Evolutionary conservation across 768 basidiomycete species (phyloP).

Genomic region (Calocybe gangraenosa): DNA sequence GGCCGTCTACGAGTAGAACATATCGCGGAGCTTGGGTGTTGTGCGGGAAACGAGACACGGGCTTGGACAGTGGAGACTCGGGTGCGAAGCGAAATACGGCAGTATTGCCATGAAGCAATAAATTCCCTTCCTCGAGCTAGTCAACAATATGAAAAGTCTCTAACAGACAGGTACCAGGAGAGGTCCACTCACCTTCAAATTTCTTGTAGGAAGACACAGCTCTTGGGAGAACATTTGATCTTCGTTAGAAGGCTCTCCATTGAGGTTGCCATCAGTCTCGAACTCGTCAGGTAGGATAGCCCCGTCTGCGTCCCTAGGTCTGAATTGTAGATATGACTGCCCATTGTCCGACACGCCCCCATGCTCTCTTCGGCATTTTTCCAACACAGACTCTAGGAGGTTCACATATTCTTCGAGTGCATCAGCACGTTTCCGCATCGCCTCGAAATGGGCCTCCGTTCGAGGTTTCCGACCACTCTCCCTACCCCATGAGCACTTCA

Average conservation of each 20-base stretch:
- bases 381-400: conserved; percentile 38
- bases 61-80: conserved; percentile 16
- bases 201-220: conserved; percentile 34
- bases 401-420: conserved; percentile 36
- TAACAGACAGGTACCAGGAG: not conserved
- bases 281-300: conserved; percentile 18
- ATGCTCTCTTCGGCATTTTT: conserved; percentile 36
- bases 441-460: conserved; percentile 43
- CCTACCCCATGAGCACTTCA: conserved; percentile 41
- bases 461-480: conserved; percentile 37
- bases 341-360: conserved; percentile 23
- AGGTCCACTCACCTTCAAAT: conserved; percentile 28
- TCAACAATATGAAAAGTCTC: not conserved
- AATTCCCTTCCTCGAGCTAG: conserved; percentile 37
- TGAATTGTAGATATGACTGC: conserved; percentile 26
- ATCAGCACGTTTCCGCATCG: conserved; percentile 36
- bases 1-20: conserved; percentile 37
- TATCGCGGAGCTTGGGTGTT: conserved; percentile 36
- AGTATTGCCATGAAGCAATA: conserved; percentile 37
- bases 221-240: conserved; percentile 30
- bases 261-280: conserved; percentile 16
- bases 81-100: conserved; percentile 38
- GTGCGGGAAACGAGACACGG: conserved; percentile 32
- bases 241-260: conserved; percentile 20
- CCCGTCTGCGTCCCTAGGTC: conserved; percentile 22